These are phyloP conservation scores for Zygotorulaspora sp. DNA, from an alignment of 805 yeast genomes.

Conservation along the genomic window DNA sequence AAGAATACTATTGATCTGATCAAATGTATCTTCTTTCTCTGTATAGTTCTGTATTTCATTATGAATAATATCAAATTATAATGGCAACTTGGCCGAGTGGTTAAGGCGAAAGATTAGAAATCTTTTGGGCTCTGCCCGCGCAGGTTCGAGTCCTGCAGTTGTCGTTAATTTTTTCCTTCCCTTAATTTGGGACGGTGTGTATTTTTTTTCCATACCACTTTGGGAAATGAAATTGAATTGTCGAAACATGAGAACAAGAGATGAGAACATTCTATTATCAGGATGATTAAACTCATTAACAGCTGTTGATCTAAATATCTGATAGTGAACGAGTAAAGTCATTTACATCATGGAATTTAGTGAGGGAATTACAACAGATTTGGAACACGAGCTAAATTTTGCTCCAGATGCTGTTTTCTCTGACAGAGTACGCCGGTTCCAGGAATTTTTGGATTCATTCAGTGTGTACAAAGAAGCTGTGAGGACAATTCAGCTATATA, in stretches of 20 bases:
- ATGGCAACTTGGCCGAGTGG: slow-evolving; percentile 58
- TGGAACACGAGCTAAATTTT: slow-evolving; percentile 13
- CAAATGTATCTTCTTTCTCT: too few relatives aligned
- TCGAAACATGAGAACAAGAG: too few relatives aligned
- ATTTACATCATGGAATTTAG: slow-evolving; percentile 12
- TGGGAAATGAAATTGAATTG: slow-evolving; percentile 4
- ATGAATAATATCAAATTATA: too few relatives aligned
- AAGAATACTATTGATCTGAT: too few relatives aligned
- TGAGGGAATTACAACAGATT: slow-evolving; percentile 2
- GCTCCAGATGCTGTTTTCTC: slow-evolving; percentile 51
- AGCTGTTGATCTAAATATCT: too few relatives aligned
- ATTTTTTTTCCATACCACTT: slow-evolving; percentile 2
- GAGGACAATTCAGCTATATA: slow-evolving; percentile 64
- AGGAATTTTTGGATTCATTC: slow-evolving; percentile 72
- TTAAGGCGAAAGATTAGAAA: slow-evolving; percentile 62
- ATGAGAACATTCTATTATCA: too few relatives aligned
- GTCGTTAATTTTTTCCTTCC: slow-evolving; percentile 44
- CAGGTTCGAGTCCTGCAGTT: slow-evolving; percentile 72
- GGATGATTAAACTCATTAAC: too few relatives aligned
- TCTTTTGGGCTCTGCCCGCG: slow-evolving; percentile 58
- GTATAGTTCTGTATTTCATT: too few relatives aligned
- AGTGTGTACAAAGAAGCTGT: slow-evolving; percentile 67
- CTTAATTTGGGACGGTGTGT: slow-evolving; percentile 4
- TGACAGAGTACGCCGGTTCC: slow-evolving; percentile 83
- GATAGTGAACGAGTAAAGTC: too few relatives aligned